These are phyloP conservation scores for Meyerozyma athensensis DNA, from an alignment of 1,139 yeast species.

Conservation along the genomic window DNA sequence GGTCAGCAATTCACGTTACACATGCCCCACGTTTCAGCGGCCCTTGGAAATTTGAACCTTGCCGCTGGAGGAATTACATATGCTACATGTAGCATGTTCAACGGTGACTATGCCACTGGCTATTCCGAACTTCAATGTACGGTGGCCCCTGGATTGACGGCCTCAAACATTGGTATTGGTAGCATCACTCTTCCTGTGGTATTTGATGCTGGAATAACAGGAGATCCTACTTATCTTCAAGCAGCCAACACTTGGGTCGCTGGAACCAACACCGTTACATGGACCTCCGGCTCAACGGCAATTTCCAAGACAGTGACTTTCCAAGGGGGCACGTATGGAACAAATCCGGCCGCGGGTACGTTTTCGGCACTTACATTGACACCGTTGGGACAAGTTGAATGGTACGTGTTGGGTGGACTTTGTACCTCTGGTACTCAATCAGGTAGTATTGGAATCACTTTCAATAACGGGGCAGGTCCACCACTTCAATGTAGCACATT, in stretches of 20 bases:
- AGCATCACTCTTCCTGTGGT: constrained; percentile 5
- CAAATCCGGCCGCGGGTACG: not conserved
- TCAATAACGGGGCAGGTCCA: constrained; percentile 5
- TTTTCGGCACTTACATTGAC: not conserved
- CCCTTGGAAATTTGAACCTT: constrained; percentile 14
- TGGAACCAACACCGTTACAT: constrained; percentile 4
- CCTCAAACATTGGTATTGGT: constrained; percentile 12
- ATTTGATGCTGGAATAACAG: constrained; percentile 5
- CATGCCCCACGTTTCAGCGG: constrained; percentile 27
- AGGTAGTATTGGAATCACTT: constrained; percentile 4
- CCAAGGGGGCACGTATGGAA: not conserved
- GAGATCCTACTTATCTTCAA: not conserved
- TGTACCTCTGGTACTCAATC: constrained; percentile 2
- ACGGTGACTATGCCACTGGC: constrained; percentile 22
- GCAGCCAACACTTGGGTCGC: constrained; percentile 2
- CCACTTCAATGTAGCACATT: constrained; percentile 1
- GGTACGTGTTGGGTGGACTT: not conserved
- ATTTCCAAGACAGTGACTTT: constrained; percentile 9
- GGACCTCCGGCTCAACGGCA: constrained; percentile 29
- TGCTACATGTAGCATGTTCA: constrained; percentile 23
- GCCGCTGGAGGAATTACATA: constrained; percentile 14
- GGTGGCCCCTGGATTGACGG: constrained; percentile 12
- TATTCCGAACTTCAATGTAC: constrained; percentile 24
- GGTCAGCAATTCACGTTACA: constrained; percentile 31
- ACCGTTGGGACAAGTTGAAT: not conserved